Evolutionary conservation across 2,329 filamentous ascomycete species (phyloP).

Genomic region (Talaromyces sp.): DNA sequence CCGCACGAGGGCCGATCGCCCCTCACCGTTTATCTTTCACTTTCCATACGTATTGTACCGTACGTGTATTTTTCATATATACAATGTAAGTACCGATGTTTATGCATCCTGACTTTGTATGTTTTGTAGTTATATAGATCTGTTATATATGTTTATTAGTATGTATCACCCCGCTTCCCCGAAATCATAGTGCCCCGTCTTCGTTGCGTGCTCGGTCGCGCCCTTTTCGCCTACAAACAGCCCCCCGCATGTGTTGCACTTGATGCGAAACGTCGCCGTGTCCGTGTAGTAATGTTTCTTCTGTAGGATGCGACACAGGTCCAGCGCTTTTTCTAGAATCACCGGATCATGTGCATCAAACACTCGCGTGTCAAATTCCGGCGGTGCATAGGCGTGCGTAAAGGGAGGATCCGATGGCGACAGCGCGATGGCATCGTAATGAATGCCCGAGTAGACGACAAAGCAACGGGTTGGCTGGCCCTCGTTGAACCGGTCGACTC

Average conservation of each 20-base stretch:
- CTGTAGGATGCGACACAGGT: slow-evolving; percentile 61
- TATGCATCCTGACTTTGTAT: neutral
- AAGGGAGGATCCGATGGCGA: slow-evolving; percentile 56
- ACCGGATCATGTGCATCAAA: slow-evolving; percentile 55
- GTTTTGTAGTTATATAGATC: neutral
- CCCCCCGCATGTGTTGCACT: slow-evolving; percentile 59
- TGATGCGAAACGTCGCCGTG: slow-evolving; percentile 70
- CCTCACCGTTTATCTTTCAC: neutral
- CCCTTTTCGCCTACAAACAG: slow-evolving; percentile 41
- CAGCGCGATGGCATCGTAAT: slow-evolving; percentile 85
- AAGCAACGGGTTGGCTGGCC: slow-evolving; percentile 64
- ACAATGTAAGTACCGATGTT: too few species aligned
- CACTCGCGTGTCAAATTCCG: slow-evolving; percentile 74
- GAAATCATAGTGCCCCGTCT: slow-evolving; percentile 46
- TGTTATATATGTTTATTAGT: neutral
- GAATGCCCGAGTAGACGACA: slow-evolving; percentile 84
- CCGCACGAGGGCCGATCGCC: slow-evolving; percentile 3
- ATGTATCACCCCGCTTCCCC: slow-evolving; percentile 35
- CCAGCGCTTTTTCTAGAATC: slow-evolving; percentile 55
- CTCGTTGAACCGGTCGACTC: slow-evolving; percentile 74
- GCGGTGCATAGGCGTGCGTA: slow-evolving; percentile 52
- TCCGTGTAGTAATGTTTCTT: slow-evolving; percentile 82
- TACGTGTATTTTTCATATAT: neutral
- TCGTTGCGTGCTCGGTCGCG: slow-evolving; percentile 40
- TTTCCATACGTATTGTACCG: neutral